Percentiles rank a stretch among this genome's conserved stretches.
Conservation (phyloP, 2,329 filamentous ascomycete genomes). For the Fusarium newnesense region DNA sequence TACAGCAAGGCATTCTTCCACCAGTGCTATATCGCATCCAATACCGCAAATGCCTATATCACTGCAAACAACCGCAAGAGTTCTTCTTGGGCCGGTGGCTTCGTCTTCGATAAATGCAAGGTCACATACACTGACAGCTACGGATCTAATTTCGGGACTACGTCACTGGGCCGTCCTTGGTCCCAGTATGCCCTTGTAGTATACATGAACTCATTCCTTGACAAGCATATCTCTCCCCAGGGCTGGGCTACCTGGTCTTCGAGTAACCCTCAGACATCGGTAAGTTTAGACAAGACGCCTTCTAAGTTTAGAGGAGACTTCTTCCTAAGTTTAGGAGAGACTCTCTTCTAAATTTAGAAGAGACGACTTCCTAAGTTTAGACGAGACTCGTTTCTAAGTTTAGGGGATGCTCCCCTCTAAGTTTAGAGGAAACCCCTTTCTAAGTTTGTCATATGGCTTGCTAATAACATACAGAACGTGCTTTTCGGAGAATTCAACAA, state of each 20-base stretch:
- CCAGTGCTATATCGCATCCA: slow-evolving; percentile 52
- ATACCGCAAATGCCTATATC: slow-evolving; percentile 47
- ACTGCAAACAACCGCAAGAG: slow-evolving; percentile 47
- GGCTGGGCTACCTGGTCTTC: slow-evolving; percentile 60
- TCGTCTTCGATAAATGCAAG: slow-evolving; percentile 47
- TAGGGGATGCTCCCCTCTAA: too few species aligned
- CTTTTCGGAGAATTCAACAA: slow-evolving; percentile 69
- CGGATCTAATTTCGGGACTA: slow-evolving; percentile 47
- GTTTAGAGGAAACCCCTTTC: neutral
- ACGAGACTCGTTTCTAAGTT: neutral
- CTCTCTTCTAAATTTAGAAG: too few species aligned
- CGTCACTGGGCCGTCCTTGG: slow-evolving; percentile 61
- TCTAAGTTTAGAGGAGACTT: too few species aligned
- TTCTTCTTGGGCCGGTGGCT: slow-evolving; percentile 45
- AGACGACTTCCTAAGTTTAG: neutral
- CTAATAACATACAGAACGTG: slow-evolving; percentile 49
- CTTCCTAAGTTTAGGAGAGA: neutral
- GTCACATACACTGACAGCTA: slow-evolving; percentile 44
- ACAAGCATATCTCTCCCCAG: slow-evolving; percentile 44
- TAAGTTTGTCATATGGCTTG: too few species aligned
- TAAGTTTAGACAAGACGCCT: neutral
- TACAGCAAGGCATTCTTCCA: slow-evolving; percentile 51
- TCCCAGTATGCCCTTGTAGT: slow-evolving; percentile 57
- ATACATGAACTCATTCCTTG: slow-evolving; percentile 60
- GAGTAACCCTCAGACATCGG: slow-evolving; percentile 66